Base-by-base conservation (phyloP, 2,329 filamentous ascomycete genomes). In the Alternaria atra region DNA sequence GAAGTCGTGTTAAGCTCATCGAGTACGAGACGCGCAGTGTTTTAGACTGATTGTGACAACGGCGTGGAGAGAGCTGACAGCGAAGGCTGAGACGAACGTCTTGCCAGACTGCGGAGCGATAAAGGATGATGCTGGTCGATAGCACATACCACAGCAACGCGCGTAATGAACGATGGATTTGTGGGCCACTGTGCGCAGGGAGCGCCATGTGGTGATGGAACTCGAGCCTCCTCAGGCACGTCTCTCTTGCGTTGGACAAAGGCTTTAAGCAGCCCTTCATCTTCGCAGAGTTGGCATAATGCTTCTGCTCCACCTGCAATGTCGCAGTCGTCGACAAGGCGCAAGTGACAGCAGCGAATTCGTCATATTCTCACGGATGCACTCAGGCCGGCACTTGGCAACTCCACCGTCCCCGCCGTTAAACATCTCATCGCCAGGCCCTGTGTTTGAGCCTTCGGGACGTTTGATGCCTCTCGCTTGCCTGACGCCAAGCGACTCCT, bases 401-500 rank as follows among this genome's bases (percentile, higher is more conserved):
- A 50, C 42, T 62, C 52, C 65, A 64, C 52, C 47, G 39, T 57
- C 55, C 46, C 56, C 55, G 50, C 58, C 52, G 53, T 67, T 58
- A 71, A 69, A 70, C 67, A 63, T 56, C 55, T 63, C 35, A 40
- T 67, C 51, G 66, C 64, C 67, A 61, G 61, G 58, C 67, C 50
- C 35, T 52, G 46, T 43, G 44, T 60, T 66, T 70, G 69, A 70
- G 65, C 69, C 66, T 56, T 60, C 57, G 64, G 63, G 56, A 66
- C 60, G 67, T 65, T 67, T 69, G 70, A 72, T 67, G 70, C 63
- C 60, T 62, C 20, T 46, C 43, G 54, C 52, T 68, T 65, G 65
- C 68, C 67, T 58, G 58, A 68, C 58, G 73, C 73, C 71, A 73
- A 75, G 70, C 57, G 65, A 71, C 67, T 67, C 47, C 34, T 63